These are phyloP conservation scores for Barnettozyma hawaiiensis DNA, from an alignment of 1,139 yeast genomes.

Conservation along the genomic window DNA sequence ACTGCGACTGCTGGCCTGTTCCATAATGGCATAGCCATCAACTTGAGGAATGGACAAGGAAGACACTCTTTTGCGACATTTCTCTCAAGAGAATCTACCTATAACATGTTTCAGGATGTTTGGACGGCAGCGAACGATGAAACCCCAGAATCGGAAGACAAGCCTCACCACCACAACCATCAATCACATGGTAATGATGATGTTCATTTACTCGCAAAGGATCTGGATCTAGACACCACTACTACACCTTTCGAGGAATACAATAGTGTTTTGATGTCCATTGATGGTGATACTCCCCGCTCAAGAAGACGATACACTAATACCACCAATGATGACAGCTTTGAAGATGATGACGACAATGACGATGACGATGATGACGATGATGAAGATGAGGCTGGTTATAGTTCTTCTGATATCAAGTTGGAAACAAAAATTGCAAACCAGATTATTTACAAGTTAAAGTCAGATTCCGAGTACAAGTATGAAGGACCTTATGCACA, in stretches of 20 bases:
- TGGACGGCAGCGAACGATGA: constrained; percentile 37
- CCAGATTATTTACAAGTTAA: constrained; percentile 30
- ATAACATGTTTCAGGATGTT: constrained; percentile 56
- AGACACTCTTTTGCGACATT: constrained; percentile 84
- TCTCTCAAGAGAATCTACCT: constrained; percentile 73
- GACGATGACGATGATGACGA: constrained; percentile 19
- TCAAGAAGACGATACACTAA: constrained; percentile 8
- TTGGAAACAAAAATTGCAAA: constrained; percentile 12
- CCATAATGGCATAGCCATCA: constrained; percentile 84
- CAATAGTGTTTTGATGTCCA: constrained; percentile 34
- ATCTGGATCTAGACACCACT: constrained; percentile 1
- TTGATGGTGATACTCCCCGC: constrained; percentile 33
- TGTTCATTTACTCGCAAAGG: constrained; percentile 6
- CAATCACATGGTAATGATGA: constrained; percentile 1
- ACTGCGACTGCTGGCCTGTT: constrained; percentile 82
- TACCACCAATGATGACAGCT: constrained; percentile 26
- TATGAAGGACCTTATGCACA: constrained; percentile 46
- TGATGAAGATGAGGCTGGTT: constrained; percentile 12
- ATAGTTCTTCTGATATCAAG: constrained; percentile 11
- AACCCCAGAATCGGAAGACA: neutral
- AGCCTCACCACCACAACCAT: too few relatives aligned
- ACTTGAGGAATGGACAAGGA: constrained; percentile 50
- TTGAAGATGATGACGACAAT: constrained; percentile 30
- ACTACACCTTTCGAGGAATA: constrained; percentile 13
- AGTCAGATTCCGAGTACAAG: constrained; percentile 30